Percentiles rank a stretch among this genome's conserved stretches.
Evolutionary conservation across 2,329 filamentous ascomycete genomes (phyloP).

Genomic region (Chrysosporium keratinophilum): DNA sequence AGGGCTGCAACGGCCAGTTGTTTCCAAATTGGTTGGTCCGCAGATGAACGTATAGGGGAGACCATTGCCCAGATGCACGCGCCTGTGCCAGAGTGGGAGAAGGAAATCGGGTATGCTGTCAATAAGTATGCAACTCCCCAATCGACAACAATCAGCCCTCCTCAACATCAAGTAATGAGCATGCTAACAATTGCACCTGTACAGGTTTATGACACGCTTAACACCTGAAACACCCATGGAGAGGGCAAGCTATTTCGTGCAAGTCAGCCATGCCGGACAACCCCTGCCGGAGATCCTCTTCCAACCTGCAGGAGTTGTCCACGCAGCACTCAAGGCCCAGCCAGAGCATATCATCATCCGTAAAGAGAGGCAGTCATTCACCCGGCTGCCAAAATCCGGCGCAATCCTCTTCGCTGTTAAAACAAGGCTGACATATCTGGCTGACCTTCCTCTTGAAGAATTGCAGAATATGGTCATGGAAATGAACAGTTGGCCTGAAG

Average conservation of each 20-base stretch:
- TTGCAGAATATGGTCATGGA: slow-evolving; percentile 35
- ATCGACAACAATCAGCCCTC: background rate
- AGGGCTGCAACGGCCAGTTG: slow-evolving; percentile 44
- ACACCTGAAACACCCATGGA: slow-evolving; percentile 39
- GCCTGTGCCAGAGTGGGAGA: slow-evolving; percentile 42
- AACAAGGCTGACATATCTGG: slow-evolving; percentile 36
- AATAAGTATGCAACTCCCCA: slow-evolving; percentile 30
- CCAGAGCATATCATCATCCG: slow-evolving; percentile 39
- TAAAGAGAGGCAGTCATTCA: slow-evolving; percentile 43
- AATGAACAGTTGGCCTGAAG: slow-evolving; percentile 38
- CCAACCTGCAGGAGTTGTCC: slow-evolving; percentile 33
- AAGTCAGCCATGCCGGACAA: slow-evolving; percentile 33
- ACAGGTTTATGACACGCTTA: slow-evolving; percentile 40
- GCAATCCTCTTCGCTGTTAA: slow-evolving; percentile 43
- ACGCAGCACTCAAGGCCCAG: slow-evolving; percentile 29
- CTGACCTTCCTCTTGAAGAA: slow-evolving; percentile 34
- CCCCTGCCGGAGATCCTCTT: slow-evolving; percentile 37
- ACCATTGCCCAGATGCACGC: slow-evolving; percentile 40
- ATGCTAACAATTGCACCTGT: background rate
- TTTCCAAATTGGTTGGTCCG: slow-evolving; percentile 45
- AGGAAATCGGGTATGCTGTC: slow-evolving; percentile 36
- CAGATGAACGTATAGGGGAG: slow-evolving; percentile 41
- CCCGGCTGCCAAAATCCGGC: slow-evolving; percentile 34
- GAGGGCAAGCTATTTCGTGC: slow-evolving; percentile 42
- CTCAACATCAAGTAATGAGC: background rate